phyloP scores from a whole-genome alignment of 192 early-diverging fungal genomes.

The Coemansia sp. region DNA sequence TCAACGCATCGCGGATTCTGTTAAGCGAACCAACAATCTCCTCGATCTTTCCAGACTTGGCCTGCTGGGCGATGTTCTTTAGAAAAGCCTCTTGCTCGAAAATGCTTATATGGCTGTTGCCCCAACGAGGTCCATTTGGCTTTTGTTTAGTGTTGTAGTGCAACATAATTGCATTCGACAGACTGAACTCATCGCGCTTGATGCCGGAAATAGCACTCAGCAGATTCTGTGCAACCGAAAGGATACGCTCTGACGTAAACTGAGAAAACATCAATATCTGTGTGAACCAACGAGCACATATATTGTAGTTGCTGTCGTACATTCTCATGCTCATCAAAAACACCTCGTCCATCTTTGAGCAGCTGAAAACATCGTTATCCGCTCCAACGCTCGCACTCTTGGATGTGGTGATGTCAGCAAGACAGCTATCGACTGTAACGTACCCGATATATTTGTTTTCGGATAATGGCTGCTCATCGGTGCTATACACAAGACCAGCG shows the following conservation, averaged over 20 bases:
- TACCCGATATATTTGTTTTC: slow-evolving; percentile 20
- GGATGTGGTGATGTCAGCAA: slow-evolving; percentile 54
- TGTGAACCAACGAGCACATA: slow-evolving; percentile 53
- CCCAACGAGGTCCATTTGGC: slow-evolving; percentile 47
- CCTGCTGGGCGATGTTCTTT: slow-evolving; percentile 46
- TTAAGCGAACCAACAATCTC: slow-evolving; percentile 15
- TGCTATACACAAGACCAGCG: slow-evolving; percentile 41
- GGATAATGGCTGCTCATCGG: background rate
- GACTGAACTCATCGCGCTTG: slow-evolving; percentile 64
- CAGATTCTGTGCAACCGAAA: slow-evolving; percentile 70
- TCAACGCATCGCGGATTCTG: slow-evolving; percentile 11
- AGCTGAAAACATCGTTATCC: slow-evolving; percentile 47
- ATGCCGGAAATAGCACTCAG: slow-evolving; percentile 62
- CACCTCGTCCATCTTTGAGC: slow-evolving; percentile 59
- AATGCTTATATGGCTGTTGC: slow-evolving; percentile 62
- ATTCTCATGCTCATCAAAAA: slow-evolving; percentile 57
- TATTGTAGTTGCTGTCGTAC: slow-evolving; percentile 20
- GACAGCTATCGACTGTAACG: slow-evolving; percentile 38
- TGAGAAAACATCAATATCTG: slow-evolving; percentile 62
- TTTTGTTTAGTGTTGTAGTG: slow-evolving; percentile 46
- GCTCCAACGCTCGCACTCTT: slow-evolving; percentile 54
- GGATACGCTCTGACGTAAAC: slow-evolving; percentile 70
- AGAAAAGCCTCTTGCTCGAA: slow-evolving; percentile 71
- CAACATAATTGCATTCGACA: slow-evolving; percentile 55
- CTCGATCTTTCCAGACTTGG: slow-evolving; percentile 5